Conservation (phyloP, 371 early-diverging fungal genomes). For the Mortierella sp. region DNA sequence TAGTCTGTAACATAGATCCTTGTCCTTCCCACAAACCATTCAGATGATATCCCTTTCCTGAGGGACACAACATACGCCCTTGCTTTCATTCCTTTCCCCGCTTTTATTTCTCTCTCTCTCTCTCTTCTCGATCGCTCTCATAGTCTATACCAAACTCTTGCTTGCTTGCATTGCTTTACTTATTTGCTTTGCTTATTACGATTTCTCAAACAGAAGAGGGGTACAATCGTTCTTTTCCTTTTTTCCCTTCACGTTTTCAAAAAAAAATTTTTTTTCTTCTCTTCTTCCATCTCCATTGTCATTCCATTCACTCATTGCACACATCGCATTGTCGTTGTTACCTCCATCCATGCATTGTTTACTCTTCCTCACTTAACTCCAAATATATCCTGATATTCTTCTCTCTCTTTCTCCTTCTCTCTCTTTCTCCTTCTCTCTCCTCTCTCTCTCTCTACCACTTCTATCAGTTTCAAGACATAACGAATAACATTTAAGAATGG, state of each 20-base stretch:
- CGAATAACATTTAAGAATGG: background rate
- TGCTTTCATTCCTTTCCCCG: background rate
- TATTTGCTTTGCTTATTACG: no score
- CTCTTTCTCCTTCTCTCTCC: background rate
- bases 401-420: background rate
- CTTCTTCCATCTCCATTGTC: background rate
- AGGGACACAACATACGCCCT: background rate
- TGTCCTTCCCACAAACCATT: background rate
- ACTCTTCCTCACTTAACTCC: background rate
- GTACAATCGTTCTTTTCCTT: background rate
- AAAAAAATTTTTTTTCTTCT: background rate
- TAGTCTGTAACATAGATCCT: constrained; percentile 1
- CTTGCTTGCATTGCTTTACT: no score
- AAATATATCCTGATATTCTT: background rate
- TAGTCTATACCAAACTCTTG: background rate
- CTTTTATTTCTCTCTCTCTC: background rate
- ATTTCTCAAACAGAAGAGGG: background rate
- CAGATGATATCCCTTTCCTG: background rate
- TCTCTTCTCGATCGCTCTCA: background rate
- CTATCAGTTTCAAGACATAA: background rate
- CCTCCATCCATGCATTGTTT: no score
- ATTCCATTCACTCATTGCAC: background rate
- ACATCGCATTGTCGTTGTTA: no score
- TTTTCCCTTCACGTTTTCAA: background rate
- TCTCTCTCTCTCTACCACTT: background rate